Conservation (phyloP, 2,329 filamentous ascomycete species). For the Aspergillus sp. region DNA sequence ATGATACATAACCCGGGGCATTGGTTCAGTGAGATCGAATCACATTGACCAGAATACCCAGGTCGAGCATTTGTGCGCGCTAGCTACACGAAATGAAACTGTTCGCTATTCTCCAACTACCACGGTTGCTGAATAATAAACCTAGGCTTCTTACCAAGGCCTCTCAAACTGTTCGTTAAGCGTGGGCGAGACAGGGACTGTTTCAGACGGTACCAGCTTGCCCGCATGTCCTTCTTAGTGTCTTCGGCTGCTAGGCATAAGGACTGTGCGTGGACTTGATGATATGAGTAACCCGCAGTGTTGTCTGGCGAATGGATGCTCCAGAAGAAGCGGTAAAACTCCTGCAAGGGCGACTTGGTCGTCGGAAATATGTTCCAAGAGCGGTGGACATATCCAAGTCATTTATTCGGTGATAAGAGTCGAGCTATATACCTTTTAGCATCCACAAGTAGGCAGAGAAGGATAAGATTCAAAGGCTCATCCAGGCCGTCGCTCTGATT, state of each 20-base stretch:
- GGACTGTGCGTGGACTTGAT: not conserved
- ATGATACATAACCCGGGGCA: not conserved
- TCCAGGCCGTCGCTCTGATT: not conserved
- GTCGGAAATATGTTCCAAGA: not conserved
- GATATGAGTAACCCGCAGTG: not conserved
- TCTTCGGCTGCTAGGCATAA: not conserved
- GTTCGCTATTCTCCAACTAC: not conserved
- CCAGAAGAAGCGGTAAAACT: not conserved
- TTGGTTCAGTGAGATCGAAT: not conserved
- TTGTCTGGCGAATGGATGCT: not conserved
- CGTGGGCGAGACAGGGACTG: not conserved
- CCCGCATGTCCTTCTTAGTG: not conserved
- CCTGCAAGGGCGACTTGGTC: not conserved
- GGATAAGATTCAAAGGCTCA: not conserved
- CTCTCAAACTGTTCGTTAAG: not conserved
- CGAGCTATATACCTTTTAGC: not conserved
- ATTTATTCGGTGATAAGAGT: not conserved
- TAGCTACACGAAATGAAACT: not conserved
- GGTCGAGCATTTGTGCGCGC: not conserved
- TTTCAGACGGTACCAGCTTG: not conserved
- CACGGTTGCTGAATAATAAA: not conserved
- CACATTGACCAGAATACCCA: not conserved
- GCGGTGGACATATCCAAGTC: not conserved
- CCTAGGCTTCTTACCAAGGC: not conserved
- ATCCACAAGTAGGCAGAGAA: not conserved